Evolutionary conservation across 2,329 filamentous ascomycete genomes (phyloP).

Genomic region (Fusarium phyllophilum): DNA sequence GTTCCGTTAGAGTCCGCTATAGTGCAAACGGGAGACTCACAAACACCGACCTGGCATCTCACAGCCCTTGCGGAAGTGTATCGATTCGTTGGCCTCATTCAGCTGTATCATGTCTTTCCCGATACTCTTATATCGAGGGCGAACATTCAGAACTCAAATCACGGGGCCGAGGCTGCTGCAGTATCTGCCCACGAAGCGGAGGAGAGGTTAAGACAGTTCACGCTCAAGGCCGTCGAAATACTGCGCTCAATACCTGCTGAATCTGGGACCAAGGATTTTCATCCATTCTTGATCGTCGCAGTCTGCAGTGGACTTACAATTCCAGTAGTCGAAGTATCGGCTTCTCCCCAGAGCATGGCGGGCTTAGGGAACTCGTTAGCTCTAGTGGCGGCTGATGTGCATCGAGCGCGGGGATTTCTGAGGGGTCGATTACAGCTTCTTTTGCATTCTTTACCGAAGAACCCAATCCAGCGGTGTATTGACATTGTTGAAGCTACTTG

Average conservation of each 20-base stretch:
- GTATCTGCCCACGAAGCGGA: neutral
- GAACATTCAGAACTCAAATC: accelerated
- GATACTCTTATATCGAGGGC: neutral
- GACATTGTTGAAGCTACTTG: neutral
- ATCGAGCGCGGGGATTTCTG: neutral
- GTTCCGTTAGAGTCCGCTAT: neutral
- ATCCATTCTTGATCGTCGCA: neutral
- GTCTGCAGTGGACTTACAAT: neutral
- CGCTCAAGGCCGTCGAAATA: neutral
- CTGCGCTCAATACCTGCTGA: neutral
- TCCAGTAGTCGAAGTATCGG: accelerated
- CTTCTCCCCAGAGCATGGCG: neutral
- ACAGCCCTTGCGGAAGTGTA: neutral
- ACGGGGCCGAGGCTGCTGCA: accelerated
- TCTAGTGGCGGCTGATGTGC: neutral
- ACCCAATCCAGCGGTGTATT: neutral
- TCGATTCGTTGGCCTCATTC: neutral
- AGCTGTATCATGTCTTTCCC: neutral
- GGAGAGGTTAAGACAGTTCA: neutral
- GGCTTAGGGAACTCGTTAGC: neutral
- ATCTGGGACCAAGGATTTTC: neutral
- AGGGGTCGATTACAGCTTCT: neutral
- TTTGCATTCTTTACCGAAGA: neutral
- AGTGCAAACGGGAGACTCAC: neutral
- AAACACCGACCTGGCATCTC: neutral